These are phyloP conservation scores for Beta vulgaris DNA, from an alignment of 148 eudicot species.

Conservation along the genomic window DNA sequence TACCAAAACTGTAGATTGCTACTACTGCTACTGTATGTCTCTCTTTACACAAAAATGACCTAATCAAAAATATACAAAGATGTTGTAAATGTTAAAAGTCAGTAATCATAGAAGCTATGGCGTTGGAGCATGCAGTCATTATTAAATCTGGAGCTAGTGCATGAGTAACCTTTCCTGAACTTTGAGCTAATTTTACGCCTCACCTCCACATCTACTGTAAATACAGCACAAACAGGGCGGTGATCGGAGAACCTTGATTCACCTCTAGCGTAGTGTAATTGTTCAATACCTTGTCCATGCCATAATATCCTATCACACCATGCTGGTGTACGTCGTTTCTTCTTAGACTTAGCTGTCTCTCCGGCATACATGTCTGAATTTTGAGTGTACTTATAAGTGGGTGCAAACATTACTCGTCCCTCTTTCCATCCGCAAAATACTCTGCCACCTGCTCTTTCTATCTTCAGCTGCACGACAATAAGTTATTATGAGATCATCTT, in stretches of 20 bases:
- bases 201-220: slow-evolving; percentile 53
- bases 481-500: too few species aligned
- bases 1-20: neutral
- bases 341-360: slow-evolving; percentile 69
- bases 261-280: slow-evolving; percentile 53
- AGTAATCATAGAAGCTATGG: slow-evolving; percentile 47
- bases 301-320: slow-evolving; percentile 93
- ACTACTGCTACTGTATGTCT: neutral
- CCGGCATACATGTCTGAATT: slow-evolving; percentile 83
- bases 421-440: slow-evolving; percentile 72
- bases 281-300: slow-evolving; percentile 70
- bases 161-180: slow-evolving; percentile 64
- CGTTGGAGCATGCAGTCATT: slow-evolving; percentile 42
- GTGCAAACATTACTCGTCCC: slow-evolving; percentile 65
- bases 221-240: slow-evolving; percentile 71
- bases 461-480: slow-evolving; percentile 54
- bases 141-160: slow-evolving; percentile 32
- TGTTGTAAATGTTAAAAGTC: neutral
- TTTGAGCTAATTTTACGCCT: slow-evolving; percentile 27
- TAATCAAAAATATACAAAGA: neutral
- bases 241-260: slow-evolving; percentile 87
- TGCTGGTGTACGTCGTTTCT: slow-evolving; percentile 78
- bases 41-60: neutral
- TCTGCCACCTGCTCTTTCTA: slow-evolving; percentile 60
- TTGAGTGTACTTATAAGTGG: slow-evolving; percentile 79